These are phyloP conservation scores for Serpula lacrymans DNA, from an alignment of 768 basidiomycete species.

Conservation along the genomic window DNA sequence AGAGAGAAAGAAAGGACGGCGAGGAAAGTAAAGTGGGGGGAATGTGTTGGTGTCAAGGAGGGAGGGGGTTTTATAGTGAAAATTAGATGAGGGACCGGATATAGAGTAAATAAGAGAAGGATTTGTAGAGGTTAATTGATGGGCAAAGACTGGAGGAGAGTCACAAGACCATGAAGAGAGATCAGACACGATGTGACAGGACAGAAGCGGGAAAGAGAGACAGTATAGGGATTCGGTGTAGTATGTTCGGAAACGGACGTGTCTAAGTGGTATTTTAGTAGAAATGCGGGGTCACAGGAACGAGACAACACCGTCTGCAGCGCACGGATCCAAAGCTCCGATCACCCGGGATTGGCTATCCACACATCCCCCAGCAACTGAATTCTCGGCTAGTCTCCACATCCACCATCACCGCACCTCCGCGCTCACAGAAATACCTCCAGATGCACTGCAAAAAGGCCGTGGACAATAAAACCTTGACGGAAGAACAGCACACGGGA, in stretches of 20 bases:
- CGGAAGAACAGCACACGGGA: background rate
- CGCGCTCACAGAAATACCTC: background rate
- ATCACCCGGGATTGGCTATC: background rate
- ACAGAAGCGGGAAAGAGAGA: constrained; percentile 9
- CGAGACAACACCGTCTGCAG: too few species aligned
- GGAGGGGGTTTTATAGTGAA: constrained; percentile 33
- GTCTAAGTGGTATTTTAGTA: background rate
- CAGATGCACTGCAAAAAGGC: background rate
- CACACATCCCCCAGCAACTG: background rate
- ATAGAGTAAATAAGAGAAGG: constrained; percentile 14
- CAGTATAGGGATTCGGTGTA: constrained; percentile 18
- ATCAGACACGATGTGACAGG: constrained; percentile 28
- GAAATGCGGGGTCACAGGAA: constrained; percentile 6
- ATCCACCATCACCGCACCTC: background rate
- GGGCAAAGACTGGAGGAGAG: constrained; percentile 12
- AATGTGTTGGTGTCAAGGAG: constrained; percentile 9
- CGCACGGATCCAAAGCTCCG: constrained; percentile 2
- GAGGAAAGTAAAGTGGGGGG: constrained; percentile 9
- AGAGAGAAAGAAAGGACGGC: constrained; percentile 9
- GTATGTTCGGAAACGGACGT: constrained; percentile 13
- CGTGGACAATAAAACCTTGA: background rate
- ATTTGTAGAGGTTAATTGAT: constrained; percentile 16
- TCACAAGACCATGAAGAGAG: constrained; percentile 29
- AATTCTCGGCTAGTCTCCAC: background rate
- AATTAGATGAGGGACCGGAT: constrained; percentile 12